Base-by-base conservation (phyloP, 192 early-diverging fungal species). In the Coemansia sp. region DNA sequence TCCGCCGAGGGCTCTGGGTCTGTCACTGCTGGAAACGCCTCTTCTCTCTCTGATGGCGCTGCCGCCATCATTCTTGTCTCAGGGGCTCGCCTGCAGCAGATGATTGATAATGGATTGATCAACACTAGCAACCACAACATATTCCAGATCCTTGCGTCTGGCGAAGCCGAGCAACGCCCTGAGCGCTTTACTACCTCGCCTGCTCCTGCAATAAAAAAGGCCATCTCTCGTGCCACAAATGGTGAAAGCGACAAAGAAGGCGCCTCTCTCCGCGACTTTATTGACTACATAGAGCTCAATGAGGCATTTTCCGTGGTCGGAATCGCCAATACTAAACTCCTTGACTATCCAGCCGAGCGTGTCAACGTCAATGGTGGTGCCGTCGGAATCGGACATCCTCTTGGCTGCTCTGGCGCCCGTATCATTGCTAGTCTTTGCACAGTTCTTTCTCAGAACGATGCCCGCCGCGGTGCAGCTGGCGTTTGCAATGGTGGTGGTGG, bases 401-500 rank as follows among this genome's bases (percentile, higher is more conserved):
- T 99, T n/a, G 97, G 97, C 39, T 95, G 93, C 83, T 92, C 91
- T 18, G 97, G 95, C 55, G 93, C 94, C 28, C 86, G 95, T 56
- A 89, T 99, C 48, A 85, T 98, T 61, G 88, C 88, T 25, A 92
- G 95, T 3, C 72, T 98, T 57, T 81, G 88, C 48, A 90, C 71
- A 30, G 86, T 93, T 18, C 84, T 99, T 49, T 77, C 87, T 30
- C 86, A 89, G 57, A 88, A 88, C 61, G 68, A 81, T 40, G 88
- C 86, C 28, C 93, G 91, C 81, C 88, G 92, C 61, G 95, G 95
- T 58, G 87, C 85, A 71, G 97, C 97, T 57, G 95, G 84, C 48
- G 92, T 99, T 60, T 99, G 96, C 85, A 99, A 99, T 70, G 96
- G 96, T 63, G 93, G 94, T 13, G 95, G 95, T 48, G 95, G 94